A percentile compares a stretch with the other conserved stretches of the same genome.
Evolutionary conservation across 2,329 filamentous ascomycete genomes (phyloP).

Genomic region (Fusarium torulosum): DNA sequence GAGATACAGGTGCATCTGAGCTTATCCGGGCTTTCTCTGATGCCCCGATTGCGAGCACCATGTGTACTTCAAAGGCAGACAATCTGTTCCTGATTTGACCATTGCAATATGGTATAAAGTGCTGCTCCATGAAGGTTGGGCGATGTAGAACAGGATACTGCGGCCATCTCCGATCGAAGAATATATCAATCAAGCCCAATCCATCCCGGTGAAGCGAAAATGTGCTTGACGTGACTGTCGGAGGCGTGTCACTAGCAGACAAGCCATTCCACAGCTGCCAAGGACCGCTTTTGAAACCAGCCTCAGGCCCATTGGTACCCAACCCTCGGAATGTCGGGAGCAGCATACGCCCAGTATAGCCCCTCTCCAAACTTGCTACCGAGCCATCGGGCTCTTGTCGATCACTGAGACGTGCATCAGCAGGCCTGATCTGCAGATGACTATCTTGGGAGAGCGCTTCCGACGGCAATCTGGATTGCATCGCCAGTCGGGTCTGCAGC

Average conservation of each 20-base stretch:
- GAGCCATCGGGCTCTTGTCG: slow-evolving; percentile 20
- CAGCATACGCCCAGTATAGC: slow-evolving; percentile 41
- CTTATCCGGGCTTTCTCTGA: slow-evolving; percentile 37
- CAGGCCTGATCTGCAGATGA: slow-evolving; percentile 6
- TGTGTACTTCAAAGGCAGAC: slow-evolving; percentile 40
- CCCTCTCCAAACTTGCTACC: slow-evolving; percentile 27
- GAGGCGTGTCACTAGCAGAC: slow-evolving; percentile 32
- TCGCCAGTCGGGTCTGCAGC: slow-evolving; percentile 30
- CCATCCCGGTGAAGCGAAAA: slow-evolving; percentile 37
- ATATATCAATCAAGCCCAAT: slow-evolving; percentile 30
- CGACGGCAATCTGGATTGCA: slow-evolving; percentile 4
- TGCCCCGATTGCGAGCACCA: slow-evolving; percentile 43
- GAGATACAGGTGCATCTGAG: slow-evolving; percentile 19
- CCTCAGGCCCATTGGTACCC: slow-evolving; percentile 6
- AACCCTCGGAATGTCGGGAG: slow-evolving; percentile 36
- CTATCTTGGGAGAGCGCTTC: background rate
- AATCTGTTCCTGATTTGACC: slow-evolving; percentile 15
- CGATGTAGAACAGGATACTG: slow-evolving; percentile 42
- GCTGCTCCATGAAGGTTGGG: slow-evolving; percentile 41
- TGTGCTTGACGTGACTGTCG: slow-evolving; percentile 6
- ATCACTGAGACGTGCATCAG: background rate
- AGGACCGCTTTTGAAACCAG: slow-evolving; percentile 38
- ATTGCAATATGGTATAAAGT: slow-evolving; percentile 36
- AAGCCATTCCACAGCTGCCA: slow-evolving; percentile 44
- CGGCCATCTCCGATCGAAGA: slow-evolving; percentile 42